Evolutionary conservation across 2,329 filamentous ascomycete genomes (phyloP).

Genomic region (Domatiomyces catenatus): DNA sequence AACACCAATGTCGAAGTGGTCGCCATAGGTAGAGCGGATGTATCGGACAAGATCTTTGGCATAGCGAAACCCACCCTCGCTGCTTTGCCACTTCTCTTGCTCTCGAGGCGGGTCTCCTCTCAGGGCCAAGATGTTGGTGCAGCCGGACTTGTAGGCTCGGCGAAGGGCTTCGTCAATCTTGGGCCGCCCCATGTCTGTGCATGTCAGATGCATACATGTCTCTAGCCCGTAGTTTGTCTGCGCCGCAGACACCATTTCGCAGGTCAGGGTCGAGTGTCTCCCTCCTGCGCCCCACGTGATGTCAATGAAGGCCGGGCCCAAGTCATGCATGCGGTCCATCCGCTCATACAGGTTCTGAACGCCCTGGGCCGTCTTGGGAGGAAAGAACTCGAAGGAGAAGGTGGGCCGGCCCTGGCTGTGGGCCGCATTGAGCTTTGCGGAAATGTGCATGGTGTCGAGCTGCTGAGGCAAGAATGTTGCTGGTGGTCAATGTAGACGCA

Average conservation of each 20-base stretch:
- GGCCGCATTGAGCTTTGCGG: slow-evolving; percentile 72
- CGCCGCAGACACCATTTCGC: slow-evolving; percentile 92
- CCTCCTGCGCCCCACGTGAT: slow-evolving; percentile 97
- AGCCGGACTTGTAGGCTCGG: slow-evolving; percentile 83
- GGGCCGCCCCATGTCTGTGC: slow-evolving; percentile 89
- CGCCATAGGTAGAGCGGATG: slow-evolving; percentile 61
- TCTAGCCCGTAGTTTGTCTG: slow-evolving; percentile 92
- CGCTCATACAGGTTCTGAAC: slow-evolving; percentile 98
- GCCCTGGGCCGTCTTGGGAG: slow-evolving; percentile 75
- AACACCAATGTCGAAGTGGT: slow-evolving; percentile 94
- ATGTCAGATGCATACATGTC: slow-evolving; percentile 98
- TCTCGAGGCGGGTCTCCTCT: slow-evolving; percentile 88
- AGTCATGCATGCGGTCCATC: slow-evolving; percentile 96
- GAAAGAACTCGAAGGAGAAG: slow-evolving; percentile 99
- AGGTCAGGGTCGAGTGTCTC: slow-evolving; percentile 76
- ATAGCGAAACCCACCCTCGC: slow-evolving; percentile 76
- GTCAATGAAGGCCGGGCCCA: slow-evolving; percentile 91
- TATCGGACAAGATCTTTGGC: slow-evolving; percentile 80
- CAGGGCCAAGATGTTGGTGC: slow-evolving; percentile 90
- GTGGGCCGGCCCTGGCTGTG: slow-evolving; percentile 65
- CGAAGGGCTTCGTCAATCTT: slow-evolving; percentile 81
- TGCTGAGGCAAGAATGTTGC: background rate
- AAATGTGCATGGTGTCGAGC: slow-evolving; percentile 69
- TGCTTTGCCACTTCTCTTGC: slow-evolving; percentile 81
- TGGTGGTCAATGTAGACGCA: background rate